Base-by-base conservation (phyloP, 257 asterid genomes). In the Forsythia suspensa region DNA sequence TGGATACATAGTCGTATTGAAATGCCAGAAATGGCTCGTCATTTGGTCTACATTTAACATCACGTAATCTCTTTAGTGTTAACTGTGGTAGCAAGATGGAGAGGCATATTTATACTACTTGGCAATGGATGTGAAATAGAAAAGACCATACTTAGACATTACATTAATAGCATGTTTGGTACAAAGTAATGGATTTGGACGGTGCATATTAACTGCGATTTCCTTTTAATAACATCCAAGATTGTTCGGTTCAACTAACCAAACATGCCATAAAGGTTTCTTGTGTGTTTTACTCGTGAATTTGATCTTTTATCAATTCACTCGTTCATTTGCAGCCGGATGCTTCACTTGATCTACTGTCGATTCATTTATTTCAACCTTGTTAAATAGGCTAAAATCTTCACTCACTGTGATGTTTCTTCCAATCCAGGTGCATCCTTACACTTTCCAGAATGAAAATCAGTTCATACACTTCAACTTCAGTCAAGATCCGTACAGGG, bases 401-500 rank as follows among this genome's bases (percentile, higher is more conserved):
- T 36, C 40, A 57, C 29, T 71, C 34, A 43, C 8, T 15, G 43
- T 77, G 68, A 13, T 66, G 43, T 76, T 21, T 71, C 40, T 39
- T 65, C 3, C 11, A 3, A 63, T 82, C 16, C 92, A 95, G 99
- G 97, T 96, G 80, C 99, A 96, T 71, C 98, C 99, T 4, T 92
- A 96, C 86, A 94, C 97, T 1, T 96, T 65, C 83, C 86, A 94
- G 71, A 96, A 96, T 37, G 99, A 96, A 94, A 86, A 94, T 75
- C 4, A 71, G 77, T 94, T 52, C 85, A 76, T 92, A 84, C 97
- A 94, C 86, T 91, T 92, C 88, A 96, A 96, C 90, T 96, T 90
- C 90, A 91, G 97, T 66, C 88, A 87, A 80, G 99, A 96, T 86
- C 96, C 99, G 4, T 94, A 92, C 76, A 87, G 87, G 0, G 99